phyloP scores from a whole-genome alignment of 2,329 filamentous ascomycete species.

The Pseudonectria foliicola region DNA sequence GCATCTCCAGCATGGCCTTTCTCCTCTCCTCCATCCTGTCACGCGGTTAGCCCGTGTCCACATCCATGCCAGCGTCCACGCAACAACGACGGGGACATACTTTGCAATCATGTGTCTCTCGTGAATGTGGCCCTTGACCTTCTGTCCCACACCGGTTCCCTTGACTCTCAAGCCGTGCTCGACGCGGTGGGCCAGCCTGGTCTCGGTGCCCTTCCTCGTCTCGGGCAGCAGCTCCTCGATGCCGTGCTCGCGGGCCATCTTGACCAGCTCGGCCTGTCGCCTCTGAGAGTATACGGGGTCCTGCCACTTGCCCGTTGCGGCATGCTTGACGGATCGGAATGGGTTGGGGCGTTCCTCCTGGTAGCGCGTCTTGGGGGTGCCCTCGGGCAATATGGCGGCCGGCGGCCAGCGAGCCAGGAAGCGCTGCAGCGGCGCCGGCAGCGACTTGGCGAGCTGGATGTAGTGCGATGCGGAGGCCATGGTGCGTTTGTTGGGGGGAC shows the following conservation, averaged over 20 bases:
- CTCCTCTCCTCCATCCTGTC: slow-evolving; percentile 75
- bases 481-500: slow-evolving; percentile 6
- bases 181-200: slow-evolving; percentile 61
- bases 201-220: slow-evolving; percentile 67
- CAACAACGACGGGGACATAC: slow-evolving; percentile 39
- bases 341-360: slow-evolving; percentile 62
- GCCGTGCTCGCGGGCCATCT: slow-evolving; percentile 70
- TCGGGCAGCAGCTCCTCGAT: slow-evolving; percentile 75
- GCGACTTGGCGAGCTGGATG: slow-evolving; percentile 57
- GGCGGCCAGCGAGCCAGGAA: slow-evolving; percentile 92
- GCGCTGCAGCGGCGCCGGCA: slow-evolving; percentile 70
- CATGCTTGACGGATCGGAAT: slow-evolving; percentile 74
- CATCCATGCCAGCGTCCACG: background rate
- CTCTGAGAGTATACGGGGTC: slow-evolving; percentile 76
- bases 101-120: slow-evolving; percentile 77
- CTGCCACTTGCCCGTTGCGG: slow-evolving; percentile 73
- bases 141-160: slow-evolving; percentile 87
- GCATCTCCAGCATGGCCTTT: slow-evolving; percentile 93
- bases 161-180: slow-evolving; percentile 79
- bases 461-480: slow-evolving; percentile 34
- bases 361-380: slow-evolving; percentile 40
- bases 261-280: slow-evolving; percentile 84
- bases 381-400: slow-evolving; percentile 45
- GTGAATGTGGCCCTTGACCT: slow-evolving; percentile 91
- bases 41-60: slow-evolving; percentile 10